Percentiles rank a stretch among this genome's conserved stretches.
Evolutionary conservation across 2,329 filamentous ascomycete species (phyloP).

Genomic region (Tolypocladium paradoxum): DNA sequence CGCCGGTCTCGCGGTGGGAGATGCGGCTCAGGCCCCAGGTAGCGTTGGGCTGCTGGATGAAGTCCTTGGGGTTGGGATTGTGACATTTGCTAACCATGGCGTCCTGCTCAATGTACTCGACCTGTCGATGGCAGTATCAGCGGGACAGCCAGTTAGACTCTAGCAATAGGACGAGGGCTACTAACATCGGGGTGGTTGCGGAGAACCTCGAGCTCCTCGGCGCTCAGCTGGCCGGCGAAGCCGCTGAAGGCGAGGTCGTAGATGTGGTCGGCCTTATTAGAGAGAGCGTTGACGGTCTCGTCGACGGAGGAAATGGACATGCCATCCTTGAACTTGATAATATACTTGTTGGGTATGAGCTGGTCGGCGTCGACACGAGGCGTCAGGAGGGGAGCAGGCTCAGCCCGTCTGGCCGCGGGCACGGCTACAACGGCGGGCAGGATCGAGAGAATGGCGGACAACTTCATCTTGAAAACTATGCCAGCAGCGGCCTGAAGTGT

Average conservation of each 20-base stretch:
- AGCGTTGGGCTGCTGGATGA: slow-evolving; percentile 15
- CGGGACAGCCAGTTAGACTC: background rate
- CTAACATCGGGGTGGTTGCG: slow-evolving; percentile 1
- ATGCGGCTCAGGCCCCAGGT: slow-evolving; percentile 11
- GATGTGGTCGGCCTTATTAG: background rate
- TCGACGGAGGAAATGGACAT: background rate
- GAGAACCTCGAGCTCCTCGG: background rate
- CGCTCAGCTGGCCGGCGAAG: background rate
- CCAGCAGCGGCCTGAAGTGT: too few species aligned
- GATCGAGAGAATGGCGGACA: background rate
- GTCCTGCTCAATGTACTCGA: slow-evolving; percentile 23
- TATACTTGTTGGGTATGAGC: background rate
- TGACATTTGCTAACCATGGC: slow-evolving; percentile 12
- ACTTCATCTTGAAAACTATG: background rate
- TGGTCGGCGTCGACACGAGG: background rate
- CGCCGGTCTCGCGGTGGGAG: slow-evolving; percentile 8
- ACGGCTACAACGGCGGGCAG: background rate
- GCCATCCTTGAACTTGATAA: slow-evolving; percentile 1
- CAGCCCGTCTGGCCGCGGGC: background rate
- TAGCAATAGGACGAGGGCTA: background rate
- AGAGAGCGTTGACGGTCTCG: background rate
- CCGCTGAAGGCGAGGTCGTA: background rate
- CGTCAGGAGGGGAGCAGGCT: background rate
- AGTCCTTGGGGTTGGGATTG: too few species aligned
- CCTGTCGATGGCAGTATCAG: slow-evolving; percentile 5